phyloP scores from a whole-genome alignment of 306 rosid species.

The Trifolium pratense region DNA sequence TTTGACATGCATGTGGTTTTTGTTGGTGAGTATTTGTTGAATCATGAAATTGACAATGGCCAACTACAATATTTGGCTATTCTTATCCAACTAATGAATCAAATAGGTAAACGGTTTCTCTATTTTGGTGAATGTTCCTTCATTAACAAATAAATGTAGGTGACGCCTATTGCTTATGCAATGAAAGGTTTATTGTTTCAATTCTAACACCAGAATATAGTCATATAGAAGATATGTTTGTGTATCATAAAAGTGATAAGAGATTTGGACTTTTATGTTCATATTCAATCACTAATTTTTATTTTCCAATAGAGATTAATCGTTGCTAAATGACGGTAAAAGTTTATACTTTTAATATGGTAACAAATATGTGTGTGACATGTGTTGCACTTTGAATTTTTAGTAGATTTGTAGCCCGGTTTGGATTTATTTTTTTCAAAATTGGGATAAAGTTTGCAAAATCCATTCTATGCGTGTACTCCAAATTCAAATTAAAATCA shows the following conservation, averaged over 20 bases:
- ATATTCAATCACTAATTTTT: too few relatives aligned
- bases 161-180: neutral
- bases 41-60: slow-evolving; percentile 51
- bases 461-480: neutral
- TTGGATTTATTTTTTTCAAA: neutral
- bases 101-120: neutral
- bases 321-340: too few relatives aligned
- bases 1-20: slow-evolving; percentile 40
- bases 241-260: neutral
- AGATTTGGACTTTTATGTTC: too few relatives aligned
- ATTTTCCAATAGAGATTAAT: too few relatives aligned
- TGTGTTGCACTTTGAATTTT: neutral
- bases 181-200: slow-evolving; percentile 19
- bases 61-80: slow-evolving; percentile 41
- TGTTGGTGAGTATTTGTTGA: slow-evolving; percentile 63
- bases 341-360: too few relatives aligned
- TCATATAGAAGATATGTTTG: neutral
- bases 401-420: neutral
- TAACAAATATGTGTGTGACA: too few relatives aligned
- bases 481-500: too few relatives aligned
- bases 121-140: slow-evolving; percentile 23
- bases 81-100: neutral
- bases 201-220: slow-evolving; percentile 2
- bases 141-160: neutral
- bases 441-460: neutral